Percentiles rank a stretch among this genome's conserved stretches.
Evolutionary conservation across 306 rosid genomes (phyloP).

Genomic region (Neltuma alba): DNA sequence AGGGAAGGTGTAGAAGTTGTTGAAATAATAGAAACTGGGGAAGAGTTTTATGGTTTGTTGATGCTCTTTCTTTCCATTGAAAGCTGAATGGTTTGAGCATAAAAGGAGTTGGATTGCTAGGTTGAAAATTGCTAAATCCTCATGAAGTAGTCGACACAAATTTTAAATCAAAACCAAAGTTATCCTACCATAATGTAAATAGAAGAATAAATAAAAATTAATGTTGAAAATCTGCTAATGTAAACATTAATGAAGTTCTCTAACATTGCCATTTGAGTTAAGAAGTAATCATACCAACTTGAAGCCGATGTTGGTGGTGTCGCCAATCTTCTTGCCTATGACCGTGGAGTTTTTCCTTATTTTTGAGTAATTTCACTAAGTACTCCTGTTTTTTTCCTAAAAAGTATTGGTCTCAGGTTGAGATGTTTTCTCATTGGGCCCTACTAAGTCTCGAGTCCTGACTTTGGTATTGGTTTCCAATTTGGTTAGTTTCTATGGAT

Average conservation of each 20-base stretch:
- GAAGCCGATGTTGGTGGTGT: background rate
- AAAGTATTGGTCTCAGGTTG: too few relatives aligned
- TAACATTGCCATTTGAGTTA: background rate
- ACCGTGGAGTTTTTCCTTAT: too few relatives aligned
- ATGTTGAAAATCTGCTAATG: background rate
- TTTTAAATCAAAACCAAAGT: background rate
- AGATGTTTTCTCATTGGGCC: too few relatives aligned
- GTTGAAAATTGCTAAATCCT: background rate
- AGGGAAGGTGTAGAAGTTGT: background rate
- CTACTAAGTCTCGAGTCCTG: too few relatives aligned
- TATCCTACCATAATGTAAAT: too few relatives aligned
- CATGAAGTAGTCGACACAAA: background rate
- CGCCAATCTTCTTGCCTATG: too few relatives aligned
- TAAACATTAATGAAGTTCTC: background rate
- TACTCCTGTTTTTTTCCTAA: too few relatives aligned
- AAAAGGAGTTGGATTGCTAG: background rate
- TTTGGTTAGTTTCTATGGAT: too few relatives aligned
- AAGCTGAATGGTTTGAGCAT: background rate
- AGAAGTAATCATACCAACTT: background rate
- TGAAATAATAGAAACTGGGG: background rate
- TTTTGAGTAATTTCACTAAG: too few relatives aligned
- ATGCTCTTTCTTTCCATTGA: background rate
- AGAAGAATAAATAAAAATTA: too few relatives aligned
- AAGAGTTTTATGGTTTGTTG: background rate
- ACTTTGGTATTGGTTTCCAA: too few relatives aligned